Conservation (phyloP, 345 rosid genomes). For the Balakata baccata region DNA sequence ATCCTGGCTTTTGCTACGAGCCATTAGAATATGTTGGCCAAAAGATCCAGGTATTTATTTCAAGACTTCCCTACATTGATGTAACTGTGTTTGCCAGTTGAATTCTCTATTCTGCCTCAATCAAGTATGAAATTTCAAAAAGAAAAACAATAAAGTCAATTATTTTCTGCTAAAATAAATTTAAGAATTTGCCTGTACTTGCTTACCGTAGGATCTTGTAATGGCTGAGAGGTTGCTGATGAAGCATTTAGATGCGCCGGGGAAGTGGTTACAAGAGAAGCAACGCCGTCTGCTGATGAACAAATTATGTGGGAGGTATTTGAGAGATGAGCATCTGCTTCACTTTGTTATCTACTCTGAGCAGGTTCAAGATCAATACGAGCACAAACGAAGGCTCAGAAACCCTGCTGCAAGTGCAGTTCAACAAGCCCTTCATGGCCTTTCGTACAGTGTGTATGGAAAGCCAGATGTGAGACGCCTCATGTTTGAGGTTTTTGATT, state of each 20-base stretch:
- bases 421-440: slow-evolving; percentile 92
- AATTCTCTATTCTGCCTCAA: not conserved
- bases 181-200: not conserved
- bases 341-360: slow-evolving; percentile 55
- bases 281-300: slow-evolving; percentile 83
- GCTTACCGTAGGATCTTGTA: slow-evolving; percentile 59
- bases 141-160: slow-evolving; percentile 1
- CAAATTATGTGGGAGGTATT: slow-evolving; percentile 85
- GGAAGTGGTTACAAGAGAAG: slow-evolving; percentile 82
- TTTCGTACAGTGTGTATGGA: slow-evolving; percentile 77
- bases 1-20: slow-evolving; percentile 88
- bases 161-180: no score
- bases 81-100: not conserved
- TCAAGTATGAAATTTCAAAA: not conserved
- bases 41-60: slow-evolving; percentile 73
- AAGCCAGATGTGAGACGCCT: slow-evolving; percentile 87
- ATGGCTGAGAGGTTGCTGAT: slow-evolving; percentile 87
- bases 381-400: slow-evolving; percentile 71
- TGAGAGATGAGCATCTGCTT: slow-evolving; percentile 77
- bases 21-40: slow-evolving; percentile 86
- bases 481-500: slow-evolving; percentile 92
- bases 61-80: not conserved
- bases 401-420: slow-evolving; percentile 81
- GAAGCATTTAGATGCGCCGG: slow-evolving; percentile 96
- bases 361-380: slow-evolving; percentile 68